A percentile compares a stretch with the other conserved stretches of the same genome.
Conservation (phyloP, 176 grass and related monocot genomes). For the Lolium rigidum region DNA sequence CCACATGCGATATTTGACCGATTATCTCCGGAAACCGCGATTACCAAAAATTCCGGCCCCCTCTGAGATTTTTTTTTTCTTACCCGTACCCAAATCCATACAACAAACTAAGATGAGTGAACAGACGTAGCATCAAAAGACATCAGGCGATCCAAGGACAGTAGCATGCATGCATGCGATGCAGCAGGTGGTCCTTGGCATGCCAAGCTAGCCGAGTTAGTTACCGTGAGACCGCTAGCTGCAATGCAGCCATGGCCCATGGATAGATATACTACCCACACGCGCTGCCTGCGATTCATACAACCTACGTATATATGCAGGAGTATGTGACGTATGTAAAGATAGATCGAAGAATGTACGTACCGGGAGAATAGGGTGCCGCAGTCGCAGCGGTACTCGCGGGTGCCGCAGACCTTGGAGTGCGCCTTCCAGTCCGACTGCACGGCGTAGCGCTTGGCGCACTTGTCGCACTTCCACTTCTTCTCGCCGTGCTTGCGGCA, state of each 20-base stretch:
- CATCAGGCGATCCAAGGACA: neutral
- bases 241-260: too few species aligned
- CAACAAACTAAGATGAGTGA: neutral
- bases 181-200: neutral
- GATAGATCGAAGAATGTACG: neutral
- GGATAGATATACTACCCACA: neutral
- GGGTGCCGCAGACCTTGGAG: constrained; percentile 96
- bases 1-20: too few species aligned
- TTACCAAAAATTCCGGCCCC: too few species aligned
- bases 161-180: constrained; percentile 3
- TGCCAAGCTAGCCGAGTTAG: neutral
- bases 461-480: constrained; percentile 99
- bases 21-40: too few species aligned
- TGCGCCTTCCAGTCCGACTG: constrained; percentile 99
- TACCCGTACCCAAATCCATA: too few species aligned
- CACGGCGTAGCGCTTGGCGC: constrained; percentile 95
- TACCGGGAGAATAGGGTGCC: constrained; percentile 98
- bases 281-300: neutral
- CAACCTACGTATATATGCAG: neutral
- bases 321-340: too few species aligned
- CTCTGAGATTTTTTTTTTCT: too few species aligned
- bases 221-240: neutral
- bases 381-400: constrained; percentile 98
- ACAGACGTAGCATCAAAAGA: neutral
- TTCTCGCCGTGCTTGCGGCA: constrained; percentile 99